Conservation (phyloP, 1,284 basidiomycete species). For the Cryptococcus hybrid region DNA sequence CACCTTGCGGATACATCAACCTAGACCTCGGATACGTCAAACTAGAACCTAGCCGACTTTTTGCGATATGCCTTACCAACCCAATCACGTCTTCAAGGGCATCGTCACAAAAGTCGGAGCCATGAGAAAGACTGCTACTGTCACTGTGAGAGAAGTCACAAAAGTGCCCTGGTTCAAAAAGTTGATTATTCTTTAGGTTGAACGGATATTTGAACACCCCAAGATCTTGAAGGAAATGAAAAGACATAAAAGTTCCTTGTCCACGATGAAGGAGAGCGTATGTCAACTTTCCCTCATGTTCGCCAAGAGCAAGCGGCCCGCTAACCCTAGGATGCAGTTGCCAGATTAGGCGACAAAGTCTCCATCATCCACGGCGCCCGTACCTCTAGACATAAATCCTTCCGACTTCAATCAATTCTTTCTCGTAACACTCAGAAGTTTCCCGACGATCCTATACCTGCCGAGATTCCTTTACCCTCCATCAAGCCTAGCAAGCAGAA, state of each 20-base stretch:
- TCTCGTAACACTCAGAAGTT: slow-evolving; percentile 9
- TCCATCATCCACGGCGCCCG: slow-evolving; percentile 34
- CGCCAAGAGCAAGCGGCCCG: neutral
- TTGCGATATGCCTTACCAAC: slow-evolving; percentile 14
- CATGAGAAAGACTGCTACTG: slow-evolving; percentile 44
- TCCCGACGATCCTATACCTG: slow-evolving; percentile 12
- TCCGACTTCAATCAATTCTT: slow-evolving; percentile 22
- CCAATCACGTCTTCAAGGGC: slow-evolving; percentile 30
- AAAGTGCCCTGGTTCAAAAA: neutral
- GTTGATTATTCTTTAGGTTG: slow-evolving; percentile 13
- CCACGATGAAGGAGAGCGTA: slow-evolving; percentile 40
- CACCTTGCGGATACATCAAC: too few relatives aligned
- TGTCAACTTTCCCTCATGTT: slow-evolving; percentile 11
- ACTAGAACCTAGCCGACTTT: neutral
- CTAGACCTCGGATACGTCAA: too few relatives aligned
- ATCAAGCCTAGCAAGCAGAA: slow-evolving; percentile 9
- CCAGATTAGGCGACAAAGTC: slow-evolving; percentile 36
- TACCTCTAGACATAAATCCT: slow-evolving; percentile 34
- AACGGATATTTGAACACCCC: slow-evolving; percentile 27
- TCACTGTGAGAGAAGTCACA: slow-evolving; percentile 20
- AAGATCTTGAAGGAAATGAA: slow-evolving; percentile 23
- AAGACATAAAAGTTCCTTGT: slow-evolving; percentile 41
- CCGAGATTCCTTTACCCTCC: slow-evolving; percentile 6
- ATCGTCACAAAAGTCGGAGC: slow-evolving; percentile 40
- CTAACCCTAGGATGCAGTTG: slow-evolving; percentile 16